Evolutionary conservation across 805 yeast species (phyloP), one percentile per base, ranked within the genome.

Genomic region (Candida methanosorbosa): DNA sequence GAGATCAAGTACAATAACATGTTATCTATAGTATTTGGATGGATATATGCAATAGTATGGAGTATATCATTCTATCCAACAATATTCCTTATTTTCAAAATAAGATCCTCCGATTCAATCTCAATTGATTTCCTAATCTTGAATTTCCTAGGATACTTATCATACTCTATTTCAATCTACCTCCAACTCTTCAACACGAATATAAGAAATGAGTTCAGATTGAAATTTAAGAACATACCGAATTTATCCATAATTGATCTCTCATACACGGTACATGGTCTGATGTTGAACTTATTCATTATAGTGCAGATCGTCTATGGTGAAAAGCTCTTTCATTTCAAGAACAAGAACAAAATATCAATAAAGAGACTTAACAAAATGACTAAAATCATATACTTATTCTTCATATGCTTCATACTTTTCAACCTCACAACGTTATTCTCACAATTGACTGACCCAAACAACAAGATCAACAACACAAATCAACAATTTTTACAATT

Each of bases 1-100:
- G n/a, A n/a, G n/a, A n/a, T n/a, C n/a, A n/a, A n/a, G n/a, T n/a
- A n/a, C n/a, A n/a, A n/a, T n/a, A n/a, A n/a, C n/a, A n/a, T n/a
- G n/a, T n/a, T n/a, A n/a, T n/a, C n/a, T n/a, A n/a, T n/a, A n/a
- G 3, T 30, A 9, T 30, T 30, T 30, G 33, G 33, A 3, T 30
- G 33, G 33, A 4, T 13, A 5, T 30, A 30, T 23, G 33, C 33
- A 4, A 30, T 30, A 3, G 26, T 30, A 11, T 30, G 33, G 72
- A 60, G 75, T 13, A 36, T 69, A 1, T 68, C 78, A 2, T 67
- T 66, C 50, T 72, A 72, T 40, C 75, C 78, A 4, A 67, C 73
- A 2, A 35, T 72, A 6, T 27, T 59, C 7, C 51, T 68, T 8
- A 70, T 70, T 39, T 59, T 57, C 43, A 50, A 42, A 19, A 49